Evolutionary conservation across 2,329 filamentous ascomycete genomes (phyloP).

Genomic region (Didymella sp.): DNA sequence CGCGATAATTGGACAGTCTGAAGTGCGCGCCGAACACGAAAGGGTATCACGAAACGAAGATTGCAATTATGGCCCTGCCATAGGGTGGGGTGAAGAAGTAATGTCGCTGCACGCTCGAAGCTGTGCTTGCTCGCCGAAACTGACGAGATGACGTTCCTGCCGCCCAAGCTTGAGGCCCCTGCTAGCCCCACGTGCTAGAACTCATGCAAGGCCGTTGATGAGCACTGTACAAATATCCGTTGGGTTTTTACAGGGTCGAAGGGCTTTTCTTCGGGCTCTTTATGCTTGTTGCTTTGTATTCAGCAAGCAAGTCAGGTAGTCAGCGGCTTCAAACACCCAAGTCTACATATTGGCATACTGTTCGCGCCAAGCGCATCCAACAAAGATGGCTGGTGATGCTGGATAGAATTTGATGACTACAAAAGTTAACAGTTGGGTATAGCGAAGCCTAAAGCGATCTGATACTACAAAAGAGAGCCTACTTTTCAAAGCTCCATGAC

Average conservation of each 20-base stretch:
- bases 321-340: too few relatives aligned
- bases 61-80: slow-evolving; percentile 22
- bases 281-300: background rate
- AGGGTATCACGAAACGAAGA: slow-evolving; percentile 4
- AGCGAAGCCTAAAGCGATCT: slow-evolving; percentile 1
- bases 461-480: background rate
- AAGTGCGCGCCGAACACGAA: slow-evolving; percentile 1
- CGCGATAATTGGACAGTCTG: background rate
- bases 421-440: slow-evolving; percentile 5
- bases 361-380: background rate
- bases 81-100: slow-evolving; percentile 16
- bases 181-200: slow-evolving; percentile 19
- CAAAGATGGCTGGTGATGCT: background rate
- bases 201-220: slow-evolving; percentile 13
- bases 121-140: slow-evolving; percentile 19
- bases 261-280: too few relatives aligned
- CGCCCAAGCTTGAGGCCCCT: slow-evolving; percentile 21
- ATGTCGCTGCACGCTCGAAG: slow-evolving; percentile 2
- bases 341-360: too few relatives aligned
- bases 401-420: background rate
- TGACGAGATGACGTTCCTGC: slow-evolving; percentile 22
- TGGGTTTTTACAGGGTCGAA: background rate
- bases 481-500: slow-evolving; percentile 6
- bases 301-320: background rate
- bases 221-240: background rate